Percentiles rank a stretch among this genome's conserved stretches.
Conservation (phyloP, 768 basidiomycete species). For the Panellus pusillus region DNA sequence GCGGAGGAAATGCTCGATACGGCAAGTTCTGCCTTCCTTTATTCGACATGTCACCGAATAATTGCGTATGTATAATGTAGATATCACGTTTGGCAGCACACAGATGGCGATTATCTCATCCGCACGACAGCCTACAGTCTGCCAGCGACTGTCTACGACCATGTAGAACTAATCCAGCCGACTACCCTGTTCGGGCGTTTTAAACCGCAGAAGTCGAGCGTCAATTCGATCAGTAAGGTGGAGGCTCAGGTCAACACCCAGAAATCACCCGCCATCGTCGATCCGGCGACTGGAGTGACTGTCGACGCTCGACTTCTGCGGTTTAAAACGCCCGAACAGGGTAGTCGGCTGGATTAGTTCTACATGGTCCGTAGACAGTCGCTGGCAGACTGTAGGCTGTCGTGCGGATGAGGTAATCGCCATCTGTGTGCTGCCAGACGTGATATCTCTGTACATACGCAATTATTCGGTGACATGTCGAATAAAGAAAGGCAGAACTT, state of each 20-base stretch:
- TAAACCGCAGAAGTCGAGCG: constrained; percentile 16
- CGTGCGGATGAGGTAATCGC: constrained; percentile 55
- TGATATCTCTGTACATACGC: constrained; percentile 43
- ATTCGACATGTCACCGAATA: constrained; percentile 1
- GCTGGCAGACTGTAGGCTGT: constrained; percentile 59
- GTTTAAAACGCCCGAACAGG: constrained; percentile 51
- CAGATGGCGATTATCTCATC: constrained; percentile 45
- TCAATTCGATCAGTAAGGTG: constrained; percentile 7
- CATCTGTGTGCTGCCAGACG: constrained; percentile 49
- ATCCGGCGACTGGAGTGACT: constrained; percentile 14
- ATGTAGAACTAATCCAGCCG: constrained; percentile 61
- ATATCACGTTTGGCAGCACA: constrained; percentile 59
- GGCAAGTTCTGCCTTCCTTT: constrained; percentile 4
- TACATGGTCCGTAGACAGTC: constrained; percentile 52
- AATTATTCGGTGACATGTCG: constrained; percentile 5
- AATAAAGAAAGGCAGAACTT: constrained; percentile 1
- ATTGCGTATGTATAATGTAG: constrained; percentile 6
- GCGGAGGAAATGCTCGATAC: constrained; percentile 62
- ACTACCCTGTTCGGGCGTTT: constrained; percentile 63
- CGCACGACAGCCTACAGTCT: constrained; percentile 63
- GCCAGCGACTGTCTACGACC: constrained; percentile 49
- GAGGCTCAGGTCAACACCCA: not conserved
- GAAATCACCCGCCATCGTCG: not conserved
- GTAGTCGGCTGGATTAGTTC: constrained; percentile 64
- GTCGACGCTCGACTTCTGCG: constrained; percentile 29